Evolutionary conservation across 768 basidiomycete genomes (phyloP).

Genomic region (Sarcomyxa edulis): DNA sequence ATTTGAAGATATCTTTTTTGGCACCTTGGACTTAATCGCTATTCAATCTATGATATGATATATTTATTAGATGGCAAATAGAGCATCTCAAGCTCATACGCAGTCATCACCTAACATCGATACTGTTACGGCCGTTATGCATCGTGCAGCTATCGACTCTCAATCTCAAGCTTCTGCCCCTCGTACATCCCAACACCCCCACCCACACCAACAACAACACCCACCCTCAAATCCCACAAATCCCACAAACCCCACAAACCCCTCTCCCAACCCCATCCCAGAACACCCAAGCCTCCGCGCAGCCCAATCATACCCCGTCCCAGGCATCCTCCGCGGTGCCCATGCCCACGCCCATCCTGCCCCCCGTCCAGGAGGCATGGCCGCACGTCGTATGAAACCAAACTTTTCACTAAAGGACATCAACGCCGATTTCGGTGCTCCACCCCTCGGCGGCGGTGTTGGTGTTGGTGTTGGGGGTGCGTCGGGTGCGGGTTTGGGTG

Average conservation of each 20-base stretch:
- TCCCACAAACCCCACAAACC: conserved; percentile 36
- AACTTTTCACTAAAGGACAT: conserved; percentile 63
- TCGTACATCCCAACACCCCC: too few species aligned
- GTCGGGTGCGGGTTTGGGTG: conserved; percentile 64
- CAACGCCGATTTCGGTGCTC: conserved; percentile 31
- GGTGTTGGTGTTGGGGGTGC: too few species aligned
- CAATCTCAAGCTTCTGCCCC: too few species aligned
- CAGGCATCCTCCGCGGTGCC: conserved; percentile 13
- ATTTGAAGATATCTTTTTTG: conserved; percentile 26
- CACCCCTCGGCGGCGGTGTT: conserved; percentile 37
- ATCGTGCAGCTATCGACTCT: too few species aligned
- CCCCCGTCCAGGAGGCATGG: conserved; percentile 27
- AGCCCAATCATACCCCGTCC: conserved; percentile 29
- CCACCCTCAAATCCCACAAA: conserved; percentile 30
- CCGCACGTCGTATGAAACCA: conserved; percentile 46
- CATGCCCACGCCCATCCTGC: conserved; percentile 9
- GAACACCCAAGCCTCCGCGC: conserved; percentile 22
- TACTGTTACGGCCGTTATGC: too few species aligned
- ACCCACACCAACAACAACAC: conserved; percentile 34
- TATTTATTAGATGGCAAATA: conserved; percentile 33
- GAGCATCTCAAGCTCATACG: conserved; percentile 12
- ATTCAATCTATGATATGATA: conserved; percentile 3
- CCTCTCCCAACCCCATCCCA: conserved; percentile 29
- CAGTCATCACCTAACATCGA: too few species aligned
- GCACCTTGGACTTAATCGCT: neutral